Evolutionary conservation across 305 asterid species (phyloP).

Genomic region (Vinca major): DNA sequence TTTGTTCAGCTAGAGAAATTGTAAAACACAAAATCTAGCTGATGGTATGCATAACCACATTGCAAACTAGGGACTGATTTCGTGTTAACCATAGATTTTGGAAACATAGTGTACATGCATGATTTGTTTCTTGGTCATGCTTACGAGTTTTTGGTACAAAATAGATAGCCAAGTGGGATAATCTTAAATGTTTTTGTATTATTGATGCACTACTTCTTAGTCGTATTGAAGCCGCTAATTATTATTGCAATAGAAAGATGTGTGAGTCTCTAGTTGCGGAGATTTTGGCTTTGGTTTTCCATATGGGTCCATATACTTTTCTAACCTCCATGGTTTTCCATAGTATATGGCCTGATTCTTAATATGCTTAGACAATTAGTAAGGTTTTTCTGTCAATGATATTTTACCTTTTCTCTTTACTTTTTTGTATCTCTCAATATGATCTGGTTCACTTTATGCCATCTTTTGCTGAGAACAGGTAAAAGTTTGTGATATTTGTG

Average conservation of each 20-base stretch:
- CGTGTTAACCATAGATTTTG: background rate
- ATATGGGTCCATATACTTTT: background rate
- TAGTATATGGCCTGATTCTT: background rate
- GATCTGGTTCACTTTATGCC: background rate
- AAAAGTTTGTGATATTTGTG: constrained; percentile 82
- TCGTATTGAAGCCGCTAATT: too few species aligned
- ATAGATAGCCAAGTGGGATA: background rate
- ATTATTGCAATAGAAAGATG: background rate
- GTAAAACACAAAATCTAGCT: background rate
- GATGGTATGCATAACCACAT: background rate
- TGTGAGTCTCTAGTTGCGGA: background rate
- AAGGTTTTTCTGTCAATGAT: background rate
- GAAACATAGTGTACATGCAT: background rate
- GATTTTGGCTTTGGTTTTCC: background rate
- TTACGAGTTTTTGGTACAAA: background rate
- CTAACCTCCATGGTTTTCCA: background rate
- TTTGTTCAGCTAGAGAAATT: background rate
- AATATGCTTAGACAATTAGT: background rate
- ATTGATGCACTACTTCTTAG: too few species aligned
- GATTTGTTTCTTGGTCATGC: background rate
- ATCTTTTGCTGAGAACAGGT: constrained; percentile 39
- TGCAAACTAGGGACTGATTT: background rate
- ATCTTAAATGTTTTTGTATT: background rate
- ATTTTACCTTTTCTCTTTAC: background rate
- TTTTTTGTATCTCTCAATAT: background rate